Evolutionary conservation across 2,329 filamentous ascomycete genomes (phyloP), one percentile per base, ranked within the genome.

Genomic region (Chaetothyriales sp.): DNA sequence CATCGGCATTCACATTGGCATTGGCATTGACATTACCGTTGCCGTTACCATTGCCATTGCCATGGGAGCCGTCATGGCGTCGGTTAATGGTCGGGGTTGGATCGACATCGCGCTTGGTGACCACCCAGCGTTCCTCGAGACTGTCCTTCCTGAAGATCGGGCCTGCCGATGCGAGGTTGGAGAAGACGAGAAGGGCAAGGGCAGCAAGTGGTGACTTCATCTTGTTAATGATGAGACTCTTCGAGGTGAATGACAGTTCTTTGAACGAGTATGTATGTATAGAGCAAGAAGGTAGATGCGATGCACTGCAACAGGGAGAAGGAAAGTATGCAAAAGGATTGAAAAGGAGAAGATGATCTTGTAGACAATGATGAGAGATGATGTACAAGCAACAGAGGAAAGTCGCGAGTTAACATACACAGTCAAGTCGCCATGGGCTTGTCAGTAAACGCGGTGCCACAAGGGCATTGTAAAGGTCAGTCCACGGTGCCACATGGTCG

Each of bases 111-210:
- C 28, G 28, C 28, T 36, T 36, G 2, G 32, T 39, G 15, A 57
- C 56, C 9, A 51, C 48, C 18, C 53, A 55, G 42, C 49, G 55
- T 47, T 47, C 50, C 6, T 45, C 49, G 12, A 49, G 49, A n/a
- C 52, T 49, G 43, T 51, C 50, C 9, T 28, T 55, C 55, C 49
- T 53, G 36, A 53, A 46, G 36, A 60, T 56, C 48, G 57, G 58
- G 10, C 58, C 57, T 47, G 58, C 58, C 53, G 51, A 57, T 6
- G 44, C 49, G 18, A 49, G 43, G 32, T 52, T 50, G 19, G 49
- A 49, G 15, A 56, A 39, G 26, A 46, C 10, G n/a, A 53, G 43
- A 20, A 60, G 43, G 10, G 48, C 18, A 8, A 53, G 5, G 15
- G 28, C 32, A 20, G 43, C 43, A 22, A 49, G 8, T 18, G 47